Conservation (phyloP, 23 red algal genomes). For the Chondrus crispus region DNA sequence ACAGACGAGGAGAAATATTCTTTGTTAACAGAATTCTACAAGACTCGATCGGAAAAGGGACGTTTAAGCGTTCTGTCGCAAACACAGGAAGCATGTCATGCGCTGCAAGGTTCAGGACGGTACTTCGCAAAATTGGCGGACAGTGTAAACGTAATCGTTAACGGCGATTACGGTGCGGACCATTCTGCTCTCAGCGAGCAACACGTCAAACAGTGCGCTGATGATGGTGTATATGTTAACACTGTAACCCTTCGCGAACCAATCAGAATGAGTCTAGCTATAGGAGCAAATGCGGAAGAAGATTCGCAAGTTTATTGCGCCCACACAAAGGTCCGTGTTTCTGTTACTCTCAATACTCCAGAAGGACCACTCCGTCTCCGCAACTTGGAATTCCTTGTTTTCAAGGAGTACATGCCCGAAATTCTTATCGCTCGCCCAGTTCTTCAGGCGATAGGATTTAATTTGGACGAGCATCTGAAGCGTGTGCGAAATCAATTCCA, state of each 20-base stretch:
- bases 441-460: neutral
- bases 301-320: neutral
- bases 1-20: too few relatives aligned
- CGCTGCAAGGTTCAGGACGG: too few relatives aligned
- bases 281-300: neutral
- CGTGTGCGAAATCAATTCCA: neutral
- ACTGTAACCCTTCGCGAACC: neutral
- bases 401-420: neutral
- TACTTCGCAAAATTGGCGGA: too few relatives aligned
- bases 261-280: neutral
- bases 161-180: neutral
- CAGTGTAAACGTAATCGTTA: neutral
- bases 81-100: too few relatives aligned
- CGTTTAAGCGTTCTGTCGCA: too few relatives aligned
- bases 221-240: neutral
- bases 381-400: neutral
- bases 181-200: neutral
- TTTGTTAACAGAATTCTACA: too few relatives aligned
- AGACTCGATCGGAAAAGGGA: too few relatives aligned
- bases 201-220: neutral
- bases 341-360: neutral
- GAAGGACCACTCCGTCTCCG: neutral
- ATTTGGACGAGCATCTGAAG: neutral
- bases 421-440: neutral
- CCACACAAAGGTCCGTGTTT: neutral